Conservation (phyloP, 129 eudicot genomes). For the Arctium lappa region DNA sequence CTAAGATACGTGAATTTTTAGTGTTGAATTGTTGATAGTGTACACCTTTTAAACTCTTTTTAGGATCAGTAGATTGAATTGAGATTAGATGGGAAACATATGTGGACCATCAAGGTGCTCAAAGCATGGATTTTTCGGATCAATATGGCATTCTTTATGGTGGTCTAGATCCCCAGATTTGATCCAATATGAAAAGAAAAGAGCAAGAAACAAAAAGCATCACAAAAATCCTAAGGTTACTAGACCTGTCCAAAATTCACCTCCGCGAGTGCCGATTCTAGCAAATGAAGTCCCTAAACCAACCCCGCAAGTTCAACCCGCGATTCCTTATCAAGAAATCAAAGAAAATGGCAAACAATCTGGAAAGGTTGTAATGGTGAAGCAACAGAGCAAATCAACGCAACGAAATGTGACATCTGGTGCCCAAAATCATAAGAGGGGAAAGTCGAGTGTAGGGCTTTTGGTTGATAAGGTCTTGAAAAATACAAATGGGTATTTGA, state of each 20-base stretch:
- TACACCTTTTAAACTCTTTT: background rate
- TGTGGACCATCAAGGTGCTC: constrained; percentile 31
- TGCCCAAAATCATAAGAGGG: constrained; percentile 26
- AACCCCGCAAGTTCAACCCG: background rate
- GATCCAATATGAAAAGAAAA: constrained; percentile 20
- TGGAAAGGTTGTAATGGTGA: constrained; percentile 4
- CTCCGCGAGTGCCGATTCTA: constrained; percentile 1
- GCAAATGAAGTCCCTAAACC: constrained; percentile 13
- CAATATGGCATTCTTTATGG: constrained; percentile 14
- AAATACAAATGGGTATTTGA: constrained; percentile 45
- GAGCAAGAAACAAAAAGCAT: constrained; percentile 7
- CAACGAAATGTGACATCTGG: background rate
- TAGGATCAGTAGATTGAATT: background rate
- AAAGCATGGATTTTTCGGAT: constrained; percentile 34
- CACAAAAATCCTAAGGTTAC: background rate
- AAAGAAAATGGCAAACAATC: constrained; percentile 8
- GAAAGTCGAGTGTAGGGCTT: constrained; percentile 48
- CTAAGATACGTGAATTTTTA: background rate
- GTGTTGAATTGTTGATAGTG: background rate
- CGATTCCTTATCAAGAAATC: background rate
- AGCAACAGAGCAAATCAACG: constrained; percentile 18
- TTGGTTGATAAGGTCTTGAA: constrained; percentile 43
- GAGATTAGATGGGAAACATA: constrained; percentile 28
- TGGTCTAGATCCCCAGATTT: constrained; percentile 16
- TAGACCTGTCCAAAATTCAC: constrained; percentile 10